Evolutionary conservation across 768 basidiomycete species (phyloP).

Genomic region (Zangia roseola): DNA sequence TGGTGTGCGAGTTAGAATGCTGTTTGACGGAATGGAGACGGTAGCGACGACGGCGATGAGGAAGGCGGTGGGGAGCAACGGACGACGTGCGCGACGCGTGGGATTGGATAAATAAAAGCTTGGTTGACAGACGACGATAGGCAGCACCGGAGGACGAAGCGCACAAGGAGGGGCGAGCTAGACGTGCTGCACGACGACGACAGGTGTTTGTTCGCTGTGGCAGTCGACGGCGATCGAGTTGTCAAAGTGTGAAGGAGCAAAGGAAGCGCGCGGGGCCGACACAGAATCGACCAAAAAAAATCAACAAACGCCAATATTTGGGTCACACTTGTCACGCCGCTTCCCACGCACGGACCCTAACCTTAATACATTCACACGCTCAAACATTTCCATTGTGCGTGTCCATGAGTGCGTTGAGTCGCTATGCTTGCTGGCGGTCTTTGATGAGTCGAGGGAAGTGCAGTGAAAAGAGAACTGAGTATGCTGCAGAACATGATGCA

Average conservation of each 20-base stretch:
- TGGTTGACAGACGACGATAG: conserved; percentile 25
- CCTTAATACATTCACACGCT: conserved; percentile 36
- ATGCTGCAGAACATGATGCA: not conserved
- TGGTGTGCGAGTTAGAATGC: conserved; percentile 27
- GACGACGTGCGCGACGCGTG: conserved; percentile 51
- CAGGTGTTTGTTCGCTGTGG: conserved; percentile 42
- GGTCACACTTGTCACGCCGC: conserved; percentile 32
- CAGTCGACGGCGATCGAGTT: conserved; percentile 49
- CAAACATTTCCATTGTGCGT: conserved; percentile 21
- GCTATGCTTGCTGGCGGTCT: not conserved
- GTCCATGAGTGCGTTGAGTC: not conserved
- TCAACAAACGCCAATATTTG: conserved; percentile 42
- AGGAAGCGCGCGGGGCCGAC: conserved; percentile 48
- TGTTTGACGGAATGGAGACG: conserved; percentile 27
- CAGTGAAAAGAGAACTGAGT: not conserved
- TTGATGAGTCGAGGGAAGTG: not conserved
- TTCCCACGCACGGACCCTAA: conserved; percentile 49
- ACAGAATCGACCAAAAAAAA: conserved; percentile 39
- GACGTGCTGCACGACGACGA: conserved; percentile 40
- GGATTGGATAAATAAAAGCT: conserved; percentile 36
- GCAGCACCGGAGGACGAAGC: conserved; percentile 20
- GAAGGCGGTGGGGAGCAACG: conserved; percentile 15
- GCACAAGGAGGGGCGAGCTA: conserved; percentile 20
- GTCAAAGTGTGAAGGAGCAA: conserved; percentile 42
- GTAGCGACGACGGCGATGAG: conserved; percentile 27